Evolutionary conservation across 2,329 filamentous ascomycete genomes (phyloP).

Genomic region (Cladobotryum mycophilum): DNA sequence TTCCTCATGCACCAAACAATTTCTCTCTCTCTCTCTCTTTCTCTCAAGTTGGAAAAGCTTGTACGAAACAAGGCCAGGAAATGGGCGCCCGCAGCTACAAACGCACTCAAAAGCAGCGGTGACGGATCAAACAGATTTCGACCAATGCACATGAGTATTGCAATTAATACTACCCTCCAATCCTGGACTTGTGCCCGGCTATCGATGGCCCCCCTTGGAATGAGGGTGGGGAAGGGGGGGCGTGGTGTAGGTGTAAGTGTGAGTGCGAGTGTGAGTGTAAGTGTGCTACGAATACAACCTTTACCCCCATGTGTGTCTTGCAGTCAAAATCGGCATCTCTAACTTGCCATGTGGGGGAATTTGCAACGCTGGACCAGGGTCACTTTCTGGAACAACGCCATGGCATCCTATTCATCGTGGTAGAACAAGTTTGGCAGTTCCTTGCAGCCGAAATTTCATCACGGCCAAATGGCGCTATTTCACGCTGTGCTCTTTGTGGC

Average conservation of each 20-base stretch:
- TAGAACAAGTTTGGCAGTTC: constrained; percentile 1
- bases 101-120: too few relatives aligned
- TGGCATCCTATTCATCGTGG: not conserved
- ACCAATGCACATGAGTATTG: too few relatives aligned
- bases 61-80: too few relatives aligned
- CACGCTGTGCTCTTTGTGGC: not conserved
- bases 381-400: constrained; percentile 8
- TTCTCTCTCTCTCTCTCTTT: too few relatives aligned
- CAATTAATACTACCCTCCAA: too few relatives aligned
- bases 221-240: not conserved
- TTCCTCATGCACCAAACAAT: too few relatives aligned
- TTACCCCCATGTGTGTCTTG: not conserved
- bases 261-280: not conserved
- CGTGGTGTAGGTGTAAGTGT: constrained; percentile 1
- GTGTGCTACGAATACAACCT: not conserved
- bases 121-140: too few relatives aligned
- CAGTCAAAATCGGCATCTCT: constrained; percentile 3
- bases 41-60: too few relatives aligned
- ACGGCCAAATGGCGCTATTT: not conserved
- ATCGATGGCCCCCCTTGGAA: not conserved
- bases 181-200: too few relatives aligned
- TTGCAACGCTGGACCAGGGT: not conserved
- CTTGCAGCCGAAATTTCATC: constrained; percentile 8
- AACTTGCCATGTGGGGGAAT: constrained; percentile 5
- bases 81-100: too few relatives aligned